Evolutionary conservation across 129 eudicot species (phyloP).

Genomic region (Centrapalus pauciflorus): DNA sequence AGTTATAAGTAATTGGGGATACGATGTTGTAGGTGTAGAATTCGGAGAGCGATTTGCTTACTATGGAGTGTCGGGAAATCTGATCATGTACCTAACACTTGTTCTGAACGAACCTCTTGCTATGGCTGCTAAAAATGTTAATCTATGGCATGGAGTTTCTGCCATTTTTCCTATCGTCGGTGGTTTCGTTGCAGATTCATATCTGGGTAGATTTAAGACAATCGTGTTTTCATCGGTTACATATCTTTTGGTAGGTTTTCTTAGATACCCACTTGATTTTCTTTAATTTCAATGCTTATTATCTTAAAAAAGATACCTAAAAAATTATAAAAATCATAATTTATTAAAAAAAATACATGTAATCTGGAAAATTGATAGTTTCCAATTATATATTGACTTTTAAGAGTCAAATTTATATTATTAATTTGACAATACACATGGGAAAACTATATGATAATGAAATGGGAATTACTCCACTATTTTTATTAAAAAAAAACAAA

Average conservation of each 20-base stretch:
- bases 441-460: neutral
- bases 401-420: neutral
- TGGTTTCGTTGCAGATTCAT: conserved; percentile 71
- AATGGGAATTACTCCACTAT: neutral
- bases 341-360: neutral
- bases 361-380: neutral
- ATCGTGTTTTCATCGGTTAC: conserved; percentile 48
- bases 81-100: conserved; percentile 49
- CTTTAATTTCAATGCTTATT: neutral
- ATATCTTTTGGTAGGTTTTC: conserved; percentile 45
- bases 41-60: conserved; percentile 74
- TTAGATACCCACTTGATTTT: neutral
- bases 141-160: conserved; percentile 62
- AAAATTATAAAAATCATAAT: neutral
- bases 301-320: neutral
- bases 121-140: conserved; percentile 61
- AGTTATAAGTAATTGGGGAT: neutral
- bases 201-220: conserved; percentile 54
- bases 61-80: conserved; percentile 67
- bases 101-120: conserved; percentile 41
- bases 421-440: neutral
- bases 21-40: conserved; percentile 50
- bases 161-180: conserved; percentile 63
- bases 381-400: neutral
- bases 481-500: too few species aligned